A percentile compares a stretch with the other conserved stretches of the same genome.
Conservation (phyloP, 2,329 filamentous ascomycete species). For the Penicillium sp. region DNA sequence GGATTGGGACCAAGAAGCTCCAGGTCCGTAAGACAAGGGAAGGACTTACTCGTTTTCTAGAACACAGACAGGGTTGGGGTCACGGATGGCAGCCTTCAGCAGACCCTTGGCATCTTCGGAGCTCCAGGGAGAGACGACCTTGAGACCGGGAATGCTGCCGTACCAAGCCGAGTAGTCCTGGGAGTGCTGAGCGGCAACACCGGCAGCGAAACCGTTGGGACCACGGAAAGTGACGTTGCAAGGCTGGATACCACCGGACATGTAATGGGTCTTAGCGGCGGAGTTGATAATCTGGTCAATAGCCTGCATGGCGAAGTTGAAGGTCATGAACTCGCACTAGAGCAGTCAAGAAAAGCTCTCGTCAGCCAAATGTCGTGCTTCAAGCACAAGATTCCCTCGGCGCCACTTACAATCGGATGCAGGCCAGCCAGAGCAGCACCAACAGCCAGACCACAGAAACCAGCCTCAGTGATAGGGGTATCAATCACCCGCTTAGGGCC, state of each 20-base stretch:
- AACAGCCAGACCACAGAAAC: slow-evolving; percentile 88
- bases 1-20: neutral
- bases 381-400: neutral
- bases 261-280: slow-evolving; percentile 97
- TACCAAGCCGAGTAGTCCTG: slow-evolving; percentile 99
- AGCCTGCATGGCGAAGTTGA: slow-evolving; percentile 99
- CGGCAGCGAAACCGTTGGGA: slow-evolving; percentile 93
- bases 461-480: slow-evolving; percentile 95
- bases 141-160: slow-evolving; percentile 92
- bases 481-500: slow-evolving; percentile 97
- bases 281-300: slow-evolving; percentile 99
- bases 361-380: neutral
- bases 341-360: neutral
- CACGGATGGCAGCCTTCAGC: slow-evolving; percentile 93
- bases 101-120: slow-evolving; percentile 98
- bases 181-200: slow-evolving; percentile 95
- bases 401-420: slow-evolving; percentile 73
- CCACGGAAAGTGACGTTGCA: slow-evolving; percentile 99
- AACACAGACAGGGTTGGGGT: slow-evolving; percentile 93
- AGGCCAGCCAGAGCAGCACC: slow-evolving; percentile 92
- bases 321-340: slow-evolving; percentile 99
- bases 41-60: slow-evolving; percentile 69
- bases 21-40: neutral
- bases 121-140: slow-evolving; percentile 95
- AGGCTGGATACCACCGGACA: slow-evolving; percentile 98